Conservation (phyloP, 2,329 filamentous ascomycete species). For the Beauveria bassiana region DNA sequence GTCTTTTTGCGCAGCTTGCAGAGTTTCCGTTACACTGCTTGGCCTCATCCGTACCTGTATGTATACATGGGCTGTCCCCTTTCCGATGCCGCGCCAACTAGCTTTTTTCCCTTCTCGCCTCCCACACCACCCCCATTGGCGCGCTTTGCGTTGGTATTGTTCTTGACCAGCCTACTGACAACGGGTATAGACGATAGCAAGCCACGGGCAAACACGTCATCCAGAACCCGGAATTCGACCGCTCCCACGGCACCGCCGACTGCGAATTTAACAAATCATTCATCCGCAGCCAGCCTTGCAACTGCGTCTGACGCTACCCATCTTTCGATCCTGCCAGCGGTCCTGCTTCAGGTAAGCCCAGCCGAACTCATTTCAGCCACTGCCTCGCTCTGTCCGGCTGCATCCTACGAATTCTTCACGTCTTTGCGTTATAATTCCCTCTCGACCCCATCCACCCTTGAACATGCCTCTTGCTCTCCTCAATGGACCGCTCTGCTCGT, state of each 20-base stretch:
- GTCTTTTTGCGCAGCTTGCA: background rate
- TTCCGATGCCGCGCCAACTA: background rate
- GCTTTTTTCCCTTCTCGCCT: background rate
- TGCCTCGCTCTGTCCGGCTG: background rate
- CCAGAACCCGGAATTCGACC: background rate
- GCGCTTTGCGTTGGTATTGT: background rate
- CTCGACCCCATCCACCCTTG: background rate
- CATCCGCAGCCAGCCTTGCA: background rate
- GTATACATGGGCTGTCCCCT: background rate
- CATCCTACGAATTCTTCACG: background rate
- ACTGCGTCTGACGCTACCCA: constrained; percentile 2
- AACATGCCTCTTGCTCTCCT: background rate
- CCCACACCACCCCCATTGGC: background rate
- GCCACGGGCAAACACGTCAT: background rate
- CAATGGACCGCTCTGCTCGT: constrained; percentile 2
- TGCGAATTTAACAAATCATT: background rate
- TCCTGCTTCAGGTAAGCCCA: constrained; percentile 6
- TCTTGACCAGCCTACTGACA: background rate
- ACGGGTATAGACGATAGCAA: background rate
- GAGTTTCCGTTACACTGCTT: background rate
- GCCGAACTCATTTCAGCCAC: background rate
- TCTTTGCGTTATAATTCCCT: background rate
- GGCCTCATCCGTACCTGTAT: background rate
- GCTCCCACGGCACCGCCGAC: background rate
- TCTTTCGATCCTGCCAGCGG: background rate